Base-by-base conservation (phyloP, 2,329 filamentous ascomycete genomes). In the Zymoseptoria passerinii region DNA sequence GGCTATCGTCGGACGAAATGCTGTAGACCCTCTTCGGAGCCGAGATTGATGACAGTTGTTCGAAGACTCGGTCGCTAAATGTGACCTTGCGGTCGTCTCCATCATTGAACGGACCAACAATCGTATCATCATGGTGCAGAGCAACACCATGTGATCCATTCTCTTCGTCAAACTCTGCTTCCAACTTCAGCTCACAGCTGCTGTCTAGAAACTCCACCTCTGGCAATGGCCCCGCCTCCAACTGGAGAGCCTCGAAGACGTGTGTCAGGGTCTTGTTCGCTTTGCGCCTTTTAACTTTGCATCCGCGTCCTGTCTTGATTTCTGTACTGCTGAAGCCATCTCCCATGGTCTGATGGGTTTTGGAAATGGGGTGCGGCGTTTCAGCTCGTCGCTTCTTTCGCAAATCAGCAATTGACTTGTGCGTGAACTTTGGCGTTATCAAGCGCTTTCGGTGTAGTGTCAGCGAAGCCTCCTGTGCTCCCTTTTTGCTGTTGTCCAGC, bases 31-130 rank as follows among this genome's bases (percentile, higher is more conserved):
- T 57, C 35, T n/a, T 60, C 4, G 68, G 68, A 23, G 68, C 68
- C 10, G 59, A 61, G 27, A 71, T 53, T 1, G 67, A 64, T 6
- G 69, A 66, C 16, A 71, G 58, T 28, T 68, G 62, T 35, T 65
- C 57, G n/a, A 59, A 55, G 18, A 56, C 28, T 49, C 56, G 56
- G 29, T 64, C 55, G 28, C 62, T 63, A 48, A 67, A 66, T 49
- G 57, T 65, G n/a, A 64, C 63, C 28, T 53, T 29, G 40, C 51
- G 44, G 18, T 57, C 50, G 3, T 10, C 20, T 19, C 27, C 18
- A 19, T 28, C 28, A 23, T 56, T 53, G 9, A 28, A 28, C 35
- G 53, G 40, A 13, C 49, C 48, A 28, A 53, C 54, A 16, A 18
- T 19, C n/a, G 52, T 7, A 19, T 28, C 8, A 18, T 50, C 20